Conservation (phyloP, 306 rosid species). For the Boehmeria nivea region DNA sequence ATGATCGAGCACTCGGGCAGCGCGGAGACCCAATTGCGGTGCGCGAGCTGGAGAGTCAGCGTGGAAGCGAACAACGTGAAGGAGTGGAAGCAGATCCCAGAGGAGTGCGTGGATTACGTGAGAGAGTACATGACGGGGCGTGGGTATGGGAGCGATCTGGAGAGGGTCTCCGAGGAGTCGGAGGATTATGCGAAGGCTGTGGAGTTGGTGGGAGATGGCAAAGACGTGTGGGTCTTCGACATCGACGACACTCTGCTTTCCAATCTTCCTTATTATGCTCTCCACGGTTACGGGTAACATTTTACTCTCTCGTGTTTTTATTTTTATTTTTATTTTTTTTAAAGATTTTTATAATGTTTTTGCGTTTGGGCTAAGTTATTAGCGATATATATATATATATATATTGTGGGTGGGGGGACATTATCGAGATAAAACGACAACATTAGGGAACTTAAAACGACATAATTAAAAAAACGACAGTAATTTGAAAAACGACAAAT, state of each 20-base stretch:
- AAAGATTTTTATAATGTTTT: not conserved
- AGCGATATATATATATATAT: too few relatives aligned
- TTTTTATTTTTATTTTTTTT: not conserved
- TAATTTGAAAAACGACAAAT: too few relatives aligned
- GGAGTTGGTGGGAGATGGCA: constrained; percentile 51
- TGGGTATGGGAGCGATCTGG: constrained; percentile 48
- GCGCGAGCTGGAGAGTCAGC: constrained; percentile 76
- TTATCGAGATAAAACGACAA: too few relatives aligned
- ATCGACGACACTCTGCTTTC: constrained; percentile 85
- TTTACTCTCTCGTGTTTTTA: not conserved
- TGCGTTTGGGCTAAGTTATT: too few relatives aligned
- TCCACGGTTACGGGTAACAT: constrained; percentile 69
- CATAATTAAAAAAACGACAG: too few relatives aligned
- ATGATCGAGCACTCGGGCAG: constrained; percentile 43
- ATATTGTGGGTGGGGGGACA: too few relatives aligned
- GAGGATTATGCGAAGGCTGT: constrained; percentile 45
- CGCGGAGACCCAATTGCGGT: constrained; percentile 25
- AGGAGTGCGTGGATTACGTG: constrained; percentile 60
- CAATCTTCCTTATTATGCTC: constrained; percentile 76
- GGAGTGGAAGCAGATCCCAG: constrained; percentile 65
- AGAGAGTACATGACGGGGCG: constrained; percentile 52
- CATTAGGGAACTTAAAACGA: too few relatives aligned
- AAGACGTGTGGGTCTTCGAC: constrained; percentile 80
- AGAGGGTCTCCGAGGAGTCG: constrained; percentile 58
- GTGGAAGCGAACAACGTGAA: constrained; percentile 70